Conservation (phyloP, 1,284 basidiomycete genomes). For the Trichosporon faecale region DNA sequence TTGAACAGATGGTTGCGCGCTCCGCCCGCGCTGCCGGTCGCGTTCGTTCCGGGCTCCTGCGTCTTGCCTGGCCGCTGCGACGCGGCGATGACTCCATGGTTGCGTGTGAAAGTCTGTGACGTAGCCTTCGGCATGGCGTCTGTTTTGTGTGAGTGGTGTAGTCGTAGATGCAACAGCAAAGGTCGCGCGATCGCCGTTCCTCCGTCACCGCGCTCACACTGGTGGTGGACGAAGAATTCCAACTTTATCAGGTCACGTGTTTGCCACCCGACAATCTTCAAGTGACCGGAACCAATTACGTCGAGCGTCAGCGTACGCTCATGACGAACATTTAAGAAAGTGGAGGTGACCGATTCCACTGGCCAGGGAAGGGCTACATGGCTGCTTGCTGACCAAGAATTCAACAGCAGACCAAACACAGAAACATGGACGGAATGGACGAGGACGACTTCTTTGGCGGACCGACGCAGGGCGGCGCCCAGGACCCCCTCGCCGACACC, state of each 20-base stretch:
- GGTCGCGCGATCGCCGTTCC: not conserved
- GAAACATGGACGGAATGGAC: conserved; percentile 21
- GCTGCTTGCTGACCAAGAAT: not conserved
- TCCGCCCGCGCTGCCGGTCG: conserved; percentile 57
- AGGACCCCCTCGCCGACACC: conserved; percentile 44
- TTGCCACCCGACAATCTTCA: conserved; percentile 13
- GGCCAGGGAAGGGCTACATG: not conserved
- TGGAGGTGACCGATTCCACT: not conserved
- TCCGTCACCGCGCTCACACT: not conserved
- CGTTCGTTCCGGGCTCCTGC: conserved; percentile 25
- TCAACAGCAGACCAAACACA: not conserved
- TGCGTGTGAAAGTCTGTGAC: conserved; percentile 70
- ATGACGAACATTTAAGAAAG: conserved; percentile 8
- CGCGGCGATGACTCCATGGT: conserved; percentile 64
- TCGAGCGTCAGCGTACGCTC: not conserved
- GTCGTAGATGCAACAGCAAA: not conserved
- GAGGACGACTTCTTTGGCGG: conserved; percentile 31
- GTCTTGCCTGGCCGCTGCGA: conserved; percentile 36
- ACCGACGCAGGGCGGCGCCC: conserved; percentile 30
- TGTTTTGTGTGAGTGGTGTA: not conserved
- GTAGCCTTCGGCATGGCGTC: conserved; percentile 82
- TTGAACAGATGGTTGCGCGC: conserved; percentile 82
- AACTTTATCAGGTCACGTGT: conserved; percentile 22
- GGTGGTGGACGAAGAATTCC: not conserved
- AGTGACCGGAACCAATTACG: not conserved